A percentile compares a stretch with the other conserved stretches of the same genome.
phyloP scores from a whole-genome alignment of 257 asterid genomes.

The Solanum appendiculatum region DNA sequence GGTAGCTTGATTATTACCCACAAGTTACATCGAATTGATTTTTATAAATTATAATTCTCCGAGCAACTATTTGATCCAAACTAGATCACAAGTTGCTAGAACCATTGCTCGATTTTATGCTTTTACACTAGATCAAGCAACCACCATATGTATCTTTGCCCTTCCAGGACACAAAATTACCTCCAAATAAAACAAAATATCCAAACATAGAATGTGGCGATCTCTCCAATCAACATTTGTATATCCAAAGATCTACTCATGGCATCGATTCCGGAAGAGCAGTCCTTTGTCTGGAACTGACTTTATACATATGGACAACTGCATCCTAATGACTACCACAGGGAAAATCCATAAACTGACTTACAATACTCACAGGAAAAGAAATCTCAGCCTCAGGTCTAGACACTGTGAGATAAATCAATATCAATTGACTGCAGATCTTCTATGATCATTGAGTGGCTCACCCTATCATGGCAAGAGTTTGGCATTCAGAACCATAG shows the following conservation, averaged over 20 bases:
- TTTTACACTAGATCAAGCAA: neutral
- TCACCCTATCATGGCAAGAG: neutral
- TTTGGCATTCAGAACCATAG: neutral
- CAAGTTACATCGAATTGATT: neutral
- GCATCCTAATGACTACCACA: neutral
- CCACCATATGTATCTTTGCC: neutral
- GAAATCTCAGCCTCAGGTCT: neutral
- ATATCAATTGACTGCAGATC: neutral
- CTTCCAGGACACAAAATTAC: neutral
- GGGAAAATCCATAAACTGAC: neutral
- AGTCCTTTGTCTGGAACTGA: neutral
- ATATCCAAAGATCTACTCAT: neutral
- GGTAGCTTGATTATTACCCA: neutral
- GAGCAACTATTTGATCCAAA: neutral
- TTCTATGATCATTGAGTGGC: neutral
- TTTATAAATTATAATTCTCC: neutral
- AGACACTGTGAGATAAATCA: neutral
- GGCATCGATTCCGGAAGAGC: neutral
- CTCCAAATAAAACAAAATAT: neutral
- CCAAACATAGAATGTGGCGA: neutral
- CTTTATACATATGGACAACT: neutral
- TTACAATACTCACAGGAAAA: neutral
- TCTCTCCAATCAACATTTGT: neutral
- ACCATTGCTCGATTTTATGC: neutral
- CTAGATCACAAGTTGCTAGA: neutral